Percentiles rank a stretch among this genome's conserved stretches.
Evolutionary conservation across 2,329 filamentous ascomycete species (phyloP).

Genomic region (Fusarium pseudograminearum): DNA sequence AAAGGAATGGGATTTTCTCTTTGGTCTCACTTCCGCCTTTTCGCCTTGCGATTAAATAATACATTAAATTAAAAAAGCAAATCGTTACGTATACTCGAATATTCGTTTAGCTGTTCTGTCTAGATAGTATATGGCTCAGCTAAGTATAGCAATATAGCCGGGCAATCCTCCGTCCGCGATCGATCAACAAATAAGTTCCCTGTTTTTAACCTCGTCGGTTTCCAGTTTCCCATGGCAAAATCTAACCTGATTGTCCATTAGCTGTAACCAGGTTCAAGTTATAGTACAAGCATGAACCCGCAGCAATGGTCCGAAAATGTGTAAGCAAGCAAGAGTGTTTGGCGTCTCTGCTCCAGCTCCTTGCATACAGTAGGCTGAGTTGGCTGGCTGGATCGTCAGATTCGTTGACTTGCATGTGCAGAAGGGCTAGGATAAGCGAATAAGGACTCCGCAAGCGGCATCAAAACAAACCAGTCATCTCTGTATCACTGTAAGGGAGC

Average conservation of each 20-base stretch:
- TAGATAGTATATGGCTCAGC: background rate
- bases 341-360: conserved; percentile 30
- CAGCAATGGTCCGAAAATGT: conserved; percentile 12
- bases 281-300: conserved; percentile 38
- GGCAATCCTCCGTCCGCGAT: background rate
- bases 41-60: conserved; percentile 32
- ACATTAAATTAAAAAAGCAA: background rate
- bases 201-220: conserved; percentile 21
- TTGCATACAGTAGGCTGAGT: conserved; percentile 32
- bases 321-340: conserved; percentile 26
- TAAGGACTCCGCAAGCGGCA: conserved; percentile 22
- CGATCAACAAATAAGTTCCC: conserved; percentile 17
- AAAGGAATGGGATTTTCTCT: conserved; percentile 15
- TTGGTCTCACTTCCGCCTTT: conserved; percentile 27
- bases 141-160: conserved; percentile 5
- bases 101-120: background rate
- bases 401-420: conserved; percentile 45
- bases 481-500: conserved; percentile 15
- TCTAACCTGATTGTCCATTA: background rate
- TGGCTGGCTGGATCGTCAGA: conserved; percentile 7
- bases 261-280: background rate
- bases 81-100: background rate
- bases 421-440: conserved; percentile 35
- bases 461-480: conserved; percentile 24
- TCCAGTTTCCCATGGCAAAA: conserved; percentile 4